A percentile compares a stretch with the other conserved stretches of the same genome.
phyloP scores from a whole-genome alignment of 192 early-diverging fungal genomes.

The Chytriomyces sp. region DNA sequence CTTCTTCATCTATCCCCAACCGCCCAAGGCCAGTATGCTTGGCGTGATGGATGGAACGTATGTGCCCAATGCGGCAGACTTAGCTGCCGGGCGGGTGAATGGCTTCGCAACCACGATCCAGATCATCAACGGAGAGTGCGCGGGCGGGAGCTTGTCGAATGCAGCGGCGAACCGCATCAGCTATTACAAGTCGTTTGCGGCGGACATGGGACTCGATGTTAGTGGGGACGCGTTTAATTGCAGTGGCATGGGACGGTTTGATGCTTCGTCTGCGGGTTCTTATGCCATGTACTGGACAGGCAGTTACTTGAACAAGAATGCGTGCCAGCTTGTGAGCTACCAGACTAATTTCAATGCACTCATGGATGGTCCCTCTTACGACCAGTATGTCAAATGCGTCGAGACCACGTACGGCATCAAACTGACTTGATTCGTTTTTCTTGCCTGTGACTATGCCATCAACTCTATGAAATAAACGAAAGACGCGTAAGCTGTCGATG shows the following conservation, averaged over 20 bases:
- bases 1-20: too few species aligned
- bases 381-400: background rate
- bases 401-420: background rate
- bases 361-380: background rate
- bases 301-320: background rate
- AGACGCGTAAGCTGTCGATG: too few species aligned
- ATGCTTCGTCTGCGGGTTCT: background rate
- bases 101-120: constrained; percentile 2
- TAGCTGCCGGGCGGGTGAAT: background rate
- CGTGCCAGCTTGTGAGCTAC: constrained; percentile 2
- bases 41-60: background rate
- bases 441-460: too few species aligned
- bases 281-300: background rate
- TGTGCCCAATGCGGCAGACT: background rate
- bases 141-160: background rate
- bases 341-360: background rate
- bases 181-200: background rate
- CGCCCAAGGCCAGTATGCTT: background rate
- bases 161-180: constrained; percentile 2
- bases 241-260: background rate
- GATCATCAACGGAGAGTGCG: constrained; percentile 10
- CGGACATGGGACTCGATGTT: background rate
- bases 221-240: background rate
- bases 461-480: too few species aligned
- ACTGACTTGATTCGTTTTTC: too few species aligned